These are phyloP conservation scores for Lanmaoa rubissima DNA, from an alignment of 768 basidiomycete species.

Conservation along the genomic window DNA sequence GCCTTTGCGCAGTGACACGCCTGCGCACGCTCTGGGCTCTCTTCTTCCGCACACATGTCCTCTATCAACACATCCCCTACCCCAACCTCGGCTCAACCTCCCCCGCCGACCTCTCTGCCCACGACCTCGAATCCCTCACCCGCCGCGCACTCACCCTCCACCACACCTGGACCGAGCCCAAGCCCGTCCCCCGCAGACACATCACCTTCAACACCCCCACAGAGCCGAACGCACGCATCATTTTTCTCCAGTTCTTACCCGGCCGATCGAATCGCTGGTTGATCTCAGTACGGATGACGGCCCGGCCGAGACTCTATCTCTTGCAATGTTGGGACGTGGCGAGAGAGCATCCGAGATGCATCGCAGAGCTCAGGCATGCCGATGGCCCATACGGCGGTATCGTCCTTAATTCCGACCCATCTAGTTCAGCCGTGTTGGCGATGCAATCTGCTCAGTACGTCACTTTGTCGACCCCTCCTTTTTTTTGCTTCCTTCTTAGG, in stretches of 20 bases:
- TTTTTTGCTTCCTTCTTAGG: background rate
- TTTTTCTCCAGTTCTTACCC: constrained; percentile 49
- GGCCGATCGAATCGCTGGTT: constrained; percentile 43
- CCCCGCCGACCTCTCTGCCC: constrained; percentile 35
- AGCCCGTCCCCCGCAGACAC: constrained; percentile 33
- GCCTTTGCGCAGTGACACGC: constrained; percentile 42
- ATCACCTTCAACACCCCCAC: constrained; percentile 25
- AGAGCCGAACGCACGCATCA: constrained; percentile 34
- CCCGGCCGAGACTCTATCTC: constrained; percentile 28
- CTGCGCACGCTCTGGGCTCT: constrained; percentile 49
- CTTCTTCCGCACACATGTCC: constrained; percentile 42
- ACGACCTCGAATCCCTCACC: constrained; percentile 45
- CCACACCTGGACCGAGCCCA: constrained; percentile 47
- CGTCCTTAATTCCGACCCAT: constrained; percentile 43
- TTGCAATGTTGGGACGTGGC: constrained; percentile 61
- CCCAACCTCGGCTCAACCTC: constrained; percentile 34
- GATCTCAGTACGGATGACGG: constrained; percentile 41
- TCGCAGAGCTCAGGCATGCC: constrained; percentile 39
- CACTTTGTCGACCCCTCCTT: too few species aligned
- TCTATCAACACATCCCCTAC: constrained; percentile 45
- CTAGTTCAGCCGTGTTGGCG: constrained; percentile 37
- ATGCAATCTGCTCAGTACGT: constrained; percentile 44
- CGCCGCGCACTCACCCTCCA: constrained; percentile 42
- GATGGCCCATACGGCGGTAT: constrained; percentile 42
- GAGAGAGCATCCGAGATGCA: constrained; percentile 32